Conservation (phyloP, 805 yeast species). For the Nematodospora valgi region DNA sequence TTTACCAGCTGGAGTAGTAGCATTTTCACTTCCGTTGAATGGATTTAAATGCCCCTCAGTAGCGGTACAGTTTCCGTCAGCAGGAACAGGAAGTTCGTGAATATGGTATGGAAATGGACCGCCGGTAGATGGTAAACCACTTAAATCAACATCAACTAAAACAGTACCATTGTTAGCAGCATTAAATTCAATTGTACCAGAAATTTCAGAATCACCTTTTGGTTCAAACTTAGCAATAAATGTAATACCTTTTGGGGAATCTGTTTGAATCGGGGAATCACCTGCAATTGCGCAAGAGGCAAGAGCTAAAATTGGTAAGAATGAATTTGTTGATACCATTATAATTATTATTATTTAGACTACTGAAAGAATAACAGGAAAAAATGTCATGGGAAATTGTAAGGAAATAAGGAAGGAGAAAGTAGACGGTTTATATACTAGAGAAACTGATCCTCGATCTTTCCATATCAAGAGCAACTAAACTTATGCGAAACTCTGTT, state of each 20-base stretch:
- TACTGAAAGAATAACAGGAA: too few species aligned
- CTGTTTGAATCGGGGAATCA: slow-evolving; percentile 24
- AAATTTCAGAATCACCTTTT: slow-evolving; percentile 14
- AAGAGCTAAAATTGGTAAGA: slow-evolving; percentile 4
- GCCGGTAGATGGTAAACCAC: slow-evolving; percentile 30
- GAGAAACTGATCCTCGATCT: too few species aligned
- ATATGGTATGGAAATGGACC: slow-evolving; percentile 42
- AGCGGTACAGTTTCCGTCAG: slow-evolving; percentile 36
- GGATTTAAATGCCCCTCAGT: slow-evolving; percentile 38
- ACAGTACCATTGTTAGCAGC: slow-evolving; percentile 31
- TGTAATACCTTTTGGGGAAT: slow-evolving; percentile 26
- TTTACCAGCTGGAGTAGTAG: slow-evolving; percentile 19
- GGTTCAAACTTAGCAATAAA: slow-evolving; percentile 26
- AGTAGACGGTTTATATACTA: too few species aligned
- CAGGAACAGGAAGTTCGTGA: slow-evolving; percentile 35
- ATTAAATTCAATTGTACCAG: slow-evolving; percentile 29
- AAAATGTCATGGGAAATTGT: too few species aligned
- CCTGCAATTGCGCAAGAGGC: slow-evolving; percentile 10
- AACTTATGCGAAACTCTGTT: too few species aligned
- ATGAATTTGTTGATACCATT: not conserved
- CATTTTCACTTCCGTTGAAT: slow-evolving; percentile 26
- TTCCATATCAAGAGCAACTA: too few species aligned
- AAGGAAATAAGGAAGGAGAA: too few species aligned
- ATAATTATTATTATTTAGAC: too few species aligned
- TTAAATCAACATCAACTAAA: slow-evolving; percentile 27